Evolutionary conservation across 306 rosid genomes (phyloP), one percentile per base, ranked within the genome.

Genomic region (Mimosa pudica): DNA sequence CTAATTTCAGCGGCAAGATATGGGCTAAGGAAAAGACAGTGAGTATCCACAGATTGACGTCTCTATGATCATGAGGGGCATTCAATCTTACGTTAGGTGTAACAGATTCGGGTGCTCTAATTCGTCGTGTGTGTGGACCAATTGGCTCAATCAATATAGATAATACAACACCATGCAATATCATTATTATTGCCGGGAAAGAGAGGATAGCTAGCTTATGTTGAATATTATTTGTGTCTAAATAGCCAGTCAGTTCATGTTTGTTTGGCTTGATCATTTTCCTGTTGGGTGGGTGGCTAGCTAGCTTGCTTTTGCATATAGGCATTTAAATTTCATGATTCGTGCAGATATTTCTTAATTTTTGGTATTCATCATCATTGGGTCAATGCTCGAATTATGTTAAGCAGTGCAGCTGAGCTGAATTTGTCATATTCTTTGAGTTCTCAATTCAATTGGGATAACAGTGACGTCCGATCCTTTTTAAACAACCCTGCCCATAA

Each of bases 21-120:
- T 55, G 17, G 66, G 18, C 61, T 24, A 65, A 4, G 70, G 14
- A 73, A 54, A 73, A 49, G 75, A 63, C 78, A 35, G 6, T 1
- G 52, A n/a, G 52, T n/a, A 17, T 3, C 33, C 33, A 41, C 46
- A 77, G 61, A 61, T 65, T 81, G 78, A 62, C 82, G 79, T 49
- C 77, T 49, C 73, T 67, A 66, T 73, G 57, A 64, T 8, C 5
- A 55, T 17, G 61, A 55, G 61, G 7, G 72, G 4, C 75, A 67
- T n/a, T 48, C 7, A 1, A 17, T 52, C 11, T 77, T 77, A 42
- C 51, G 47, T 68, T 60, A 68, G 74, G 51, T 47, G 66, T 20
- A 69, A 77, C 77, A 77, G 64, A 65, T 47, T 80, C 70, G 30
- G 51, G 14, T 77, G 73, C 64, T 77, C 63, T 76, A 48, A 48